A percentile compares a stretch with the other conserved stretches of the same genome.
Evolutionary conservation across 192 early-diverging fungal genomes (phyloP).

Genomic region (Fimicolochytrium jonesii): DNA sequence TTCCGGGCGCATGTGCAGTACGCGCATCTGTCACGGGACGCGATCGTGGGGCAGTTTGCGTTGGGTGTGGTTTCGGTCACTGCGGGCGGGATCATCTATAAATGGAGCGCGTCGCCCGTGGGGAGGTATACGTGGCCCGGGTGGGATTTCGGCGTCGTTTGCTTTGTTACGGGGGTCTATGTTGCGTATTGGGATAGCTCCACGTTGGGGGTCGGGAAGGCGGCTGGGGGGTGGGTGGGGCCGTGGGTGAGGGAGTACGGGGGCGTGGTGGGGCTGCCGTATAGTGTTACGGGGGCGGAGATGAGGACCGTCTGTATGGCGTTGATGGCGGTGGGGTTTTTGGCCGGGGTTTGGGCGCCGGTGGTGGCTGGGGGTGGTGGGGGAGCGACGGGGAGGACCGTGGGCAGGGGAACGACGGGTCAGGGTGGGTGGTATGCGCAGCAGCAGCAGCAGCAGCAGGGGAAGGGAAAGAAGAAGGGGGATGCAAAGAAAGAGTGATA

Average conservation of each 20-base stretch:
- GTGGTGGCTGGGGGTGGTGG: no score
- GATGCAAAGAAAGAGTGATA: no score
- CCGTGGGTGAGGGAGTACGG: no score
- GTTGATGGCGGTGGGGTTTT: slow-evolving; percentile 2
- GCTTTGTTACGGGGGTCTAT: neutral
- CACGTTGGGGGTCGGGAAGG: no score
- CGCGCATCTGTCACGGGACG: neutral
- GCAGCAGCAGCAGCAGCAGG: no score
- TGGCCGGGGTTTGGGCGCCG: neutral
- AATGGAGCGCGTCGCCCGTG: slow-evolving; percentile 9
- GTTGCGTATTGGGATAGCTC: neutral
- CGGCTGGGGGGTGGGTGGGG: no score
- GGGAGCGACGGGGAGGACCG: no score
- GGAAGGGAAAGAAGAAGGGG: no score
- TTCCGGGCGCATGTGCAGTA: slow-evolving; percentile 7
- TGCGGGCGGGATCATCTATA: slow-evolving; percentile 29
- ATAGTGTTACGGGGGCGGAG: no score
- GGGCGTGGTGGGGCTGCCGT: no score
- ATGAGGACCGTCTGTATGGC: slow-evolving; percentile 6
- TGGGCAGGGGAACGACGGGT: no score
- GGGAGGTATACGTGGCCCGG: slow-evolving; percentile 27
- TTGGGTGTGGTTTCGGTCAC: slow-evolving; percentile 28
- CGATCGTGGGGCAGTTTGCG: slow-evolving; percentile 23
- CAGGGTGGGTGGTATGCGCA: no score
- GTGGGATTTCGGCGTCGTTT: slow-evolving; percentile 28